Base-by-base conservation (phyloP, 805 yeast genomes). In the Ogataea paraovalis region DNA sequence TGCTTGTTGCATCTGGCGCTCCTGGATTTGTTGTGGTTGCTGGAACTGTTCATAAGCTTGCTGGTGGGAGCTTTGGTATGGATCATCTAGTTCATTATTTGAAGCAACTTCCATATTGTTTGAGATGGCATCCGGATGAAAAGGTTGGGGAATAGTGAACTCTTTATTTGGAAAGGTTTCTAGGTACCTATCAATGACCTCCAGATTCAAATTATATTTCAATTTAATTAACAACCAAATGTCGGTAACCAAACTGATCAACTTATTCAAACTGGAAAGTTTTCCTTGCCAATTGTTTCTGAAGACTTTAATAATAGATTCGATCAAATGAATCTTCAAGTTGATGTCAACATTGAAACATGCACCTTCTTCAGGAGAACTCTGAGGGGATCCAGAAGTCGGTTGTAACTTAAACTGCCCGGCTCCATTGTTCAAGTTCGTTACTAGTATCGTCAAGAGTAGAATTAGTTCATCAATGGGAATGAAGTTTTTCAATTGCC, bases 401-500 rank as follows among this genome's bases (percentile, higher is more conserved):
- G 41, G 32, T 40, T 27, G 38, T 7, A 12, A 5, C 9, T n/a
- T 34, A 12, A 38, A 34, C 27, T 58, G 62, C 8, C 20, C 28
- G 14, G 68, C 47, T 1, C 58, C 59, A 16, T 65, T 69, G 48
- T 75, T 75, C 58, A 79, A 67, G 57, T 80, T 82, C 7, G 79
- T 75, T 2, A 78, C 72, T 43, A 80, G 68, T 28, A 80, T 76
- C 13, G 78, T 75, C 53, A 78, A 67, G 49, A 79, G 64, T 45
- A 80, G 59, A 13, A 79, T 75, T 14, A 80, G 71, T 7, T 82
- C 78, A 60, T 80, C 84, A 44, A 80, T 67, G 2, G 86, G 86
- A 42, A 80, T 72, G n/a, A 79, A 77, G 40, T 82, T 68, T 56
- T 80, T 74, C 42, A 80, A 70, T 52, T 79, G 80, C 85, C 85